phyloP scores from a whole-genome alignment of 306 rosid species.

The Gillenia trifoliata region DNA sequence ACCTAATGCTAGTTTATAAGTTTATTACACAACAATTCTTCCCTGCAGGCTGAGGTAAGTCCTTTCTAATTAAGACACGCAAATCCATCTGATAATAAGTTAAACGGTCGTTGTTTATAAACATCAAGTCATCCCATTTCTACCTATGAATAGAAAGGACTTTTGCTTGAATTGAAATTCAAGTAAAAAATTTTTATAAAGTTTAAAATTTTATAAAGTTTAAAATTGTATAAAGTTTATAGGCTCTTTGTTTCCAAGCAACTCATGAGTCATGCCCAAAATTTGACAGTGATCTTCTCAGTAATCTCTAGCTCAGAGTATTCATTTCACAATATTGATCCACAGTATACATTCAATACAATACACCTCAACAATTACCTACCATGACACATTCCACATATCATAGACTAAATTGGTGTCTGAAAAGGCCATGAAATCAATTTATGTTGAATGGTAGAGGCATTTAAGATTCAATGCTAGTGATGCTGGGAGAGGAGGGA shows the following conservation, averaged over 20 bases:
- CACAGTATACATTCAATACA: too few relatives aligned
- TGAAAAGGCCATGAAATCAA: not conserved
- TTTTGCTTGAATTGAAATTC: slow-evolving; percentile 64
- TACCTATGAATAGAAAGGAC: not conserved
- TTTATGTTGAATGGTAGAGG: not conserved
- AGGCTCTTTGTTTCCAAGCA: slow-evolving; percentile 49
- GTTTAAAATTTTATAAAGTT: too few relatives aligned
- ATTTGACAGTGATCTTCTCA: slow-evolving; percentile 29
- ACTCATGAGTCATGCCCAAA: slow-evolving; percentile 3
- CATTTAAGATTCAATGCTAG: not conserved
- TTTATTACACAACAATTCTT: not conserved
- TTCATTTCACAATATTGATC: too few relatives aligned
- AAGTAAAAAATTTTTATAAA: too few relatives aligned
- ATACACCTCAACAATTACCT: too few relatives aligned
- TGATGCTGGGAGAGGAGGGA: not conserved
- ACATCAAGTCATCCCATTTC: slow-evolving; percentile 29
- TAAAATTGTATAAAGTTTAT: too few relatives aligned
- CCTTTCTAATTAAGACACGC: slow-evolving; percentile 11
- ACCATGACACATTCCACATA: not conserved
- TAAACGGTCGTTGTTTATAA: slow-evolving; percentile 22
- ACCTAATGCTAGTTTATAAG: not conserved
- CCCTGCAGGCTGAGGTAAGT: not conserved
- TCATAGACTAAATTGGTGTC: not conserved
- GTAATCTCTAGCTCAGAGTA: not conserved
- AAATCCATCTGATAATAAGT: slow-evolving; percentile 8